Conservation (phyloP, 306 rosid species). For the Castanea sativa region DNA sequence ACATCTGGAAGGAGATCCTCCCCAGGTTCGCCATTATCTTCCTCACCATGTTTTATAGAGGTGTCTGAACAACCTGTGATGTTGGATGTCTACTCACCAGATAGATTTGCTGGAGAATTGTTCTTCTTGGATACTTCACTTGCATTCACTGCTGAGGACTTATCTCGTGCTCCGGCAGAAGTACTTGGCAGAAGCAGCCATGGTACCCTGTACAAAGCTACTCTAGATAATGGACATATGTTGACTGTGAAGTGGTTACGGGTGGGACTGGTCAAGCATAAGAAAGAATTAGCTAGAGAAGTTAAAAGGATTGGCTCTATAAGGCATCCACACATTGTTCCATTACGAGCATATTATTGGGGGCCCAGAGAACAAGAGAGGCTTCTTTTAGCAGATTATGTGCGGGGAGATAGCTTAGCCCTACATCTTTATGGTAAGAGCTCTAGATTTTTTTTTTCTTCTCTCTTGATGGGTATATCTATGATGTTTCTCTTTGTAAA, state of each 20-base stretch:
- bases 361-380: slow-evolving; percentile 99
- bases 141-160: slow-evolving; percentile 88
- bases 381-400: slow-evolving; percentile 88
- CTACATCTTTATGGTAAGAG: slow-evolving; percentile 92
- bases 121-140: slow-evolving; percentile 78
- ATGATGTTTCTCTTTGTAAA: not conserved
- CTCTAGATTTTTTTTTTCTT: slow-evolving; percentile 5
- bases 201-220: slow-evolving; percentile 96
- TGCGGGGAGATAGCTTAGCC: slow-evolving; percentile 89
- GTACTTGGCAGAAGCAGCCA: slow-evolving; percentile 99
- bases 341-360: slow-evolving; percentile 91
- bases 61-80: slow-evolving; percentile 73
- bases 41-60: slow-evolving; percentile 78
- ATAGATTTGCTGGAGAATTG: slow-evolving; percentile 91
- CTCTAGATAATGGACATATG: slow-evolving; percentile 87
- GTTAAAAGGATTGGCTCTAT: slow-evolving; percentile 87
- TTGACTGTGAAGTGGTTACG: slow-evolving; percentile 97
- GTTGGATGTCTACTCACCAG: slow-evolving; percentile 93
- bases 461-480: not conserved
- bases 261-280: slow-evolving; percentile 88
- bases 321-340: slow-evolving; percentile 86
- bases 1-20: slow-evolving; percentile 81
- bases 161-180: slow-evolving; percentile 98
- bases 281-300: slow-evolving; percentile 96
- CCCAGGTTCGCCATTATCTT: slow-evolving; percentile 75